A percentile compares a stretch with the other conserved stretches of the same genome.
phyloP scores from a whole-genome alignment of 768 basidiomycete species.

The Boletus vinaceobasis region DNA sequence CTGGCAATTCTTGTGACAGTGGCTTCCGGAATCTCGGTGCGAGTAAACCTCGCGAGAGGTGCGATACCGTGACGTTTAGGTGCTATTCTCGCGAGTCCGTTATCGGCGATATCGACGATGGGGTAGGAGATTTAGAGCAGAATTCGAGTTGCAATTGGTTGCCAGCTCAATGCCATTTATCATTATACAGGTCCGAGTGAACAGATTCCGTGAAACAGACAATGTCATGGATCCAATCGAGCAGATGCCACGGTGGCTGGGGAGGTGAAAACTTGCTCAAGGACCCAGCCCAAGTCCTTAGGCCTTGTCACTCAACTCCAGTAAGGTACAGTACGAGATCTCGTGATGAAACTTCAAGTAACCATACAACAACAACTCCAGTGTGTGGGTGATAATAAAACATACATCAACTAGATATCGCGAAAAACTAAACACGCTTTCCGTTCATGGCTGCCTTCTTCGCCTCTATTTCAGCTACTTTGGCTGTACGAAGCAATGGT shows the following conservation, averaged over 20 bases:
- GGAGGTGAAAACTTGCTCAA: neutral
- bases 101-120: no score
- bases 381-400: neutral
- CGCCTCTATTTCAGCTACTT: constrained; percentile 58
- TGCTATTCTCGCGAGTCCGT: no score
- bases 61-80: no score
- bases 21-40: no score
- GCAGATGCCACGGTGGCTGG: neutral
- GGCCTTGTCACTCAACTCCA: neutral
- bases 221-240: neutral
- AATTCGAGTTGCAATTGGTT: no score
- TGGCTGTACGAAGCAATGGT: constrained; percentile 41
- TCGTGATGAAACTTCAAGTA: neutral
- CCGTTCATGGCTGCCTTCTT: constrained; percentile 43
- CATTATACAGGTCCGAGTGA: no score
- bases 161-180: neutral
- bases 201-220: no score
- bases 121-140: no score
- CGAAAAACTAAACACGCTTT: constrained; percentile 38
- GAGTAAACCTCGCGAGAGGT: no score
- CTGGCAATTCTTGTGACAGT: no score
- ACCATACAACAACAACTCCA: neutral
- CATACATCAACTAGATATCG: neutral
- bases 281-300: neutral
- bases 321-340: neutral